Conservation (phyloP, 2,329 filamentous ascomycete species). For the Neurospora sp. region DNA sequence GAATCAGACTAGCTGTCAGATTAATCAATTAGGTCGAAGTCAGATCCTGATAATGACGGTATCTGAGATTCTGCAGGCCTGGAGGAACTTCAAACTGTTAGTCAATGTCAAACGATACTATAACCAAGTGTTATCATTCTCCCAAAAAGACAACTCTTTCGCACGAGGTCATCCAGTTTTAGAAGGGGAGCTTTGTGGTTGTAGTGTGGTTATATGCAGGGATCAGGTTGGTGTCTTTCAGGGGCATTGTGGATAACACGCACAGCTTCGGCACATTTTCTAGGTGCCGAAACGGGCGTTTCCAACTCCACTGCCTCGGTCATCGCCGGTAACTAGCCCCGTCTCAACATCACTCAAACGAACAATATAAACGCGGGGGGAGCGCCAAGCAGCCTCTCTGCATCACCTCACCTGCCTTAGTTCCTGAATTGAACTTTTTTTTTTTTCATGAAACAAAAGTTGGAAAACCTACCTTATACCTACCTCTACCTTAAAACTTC, state of each 20-base stretch:
- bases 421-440: not conserved
- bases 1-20: not conserved
- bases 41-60: not conserved
- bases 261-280: not conserved
- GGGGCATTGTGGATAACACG: not conserved
- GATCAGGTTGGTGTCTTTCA: not conserved
- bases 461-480: not conserved
- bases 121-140: not conserved
- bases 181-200: not conserved
- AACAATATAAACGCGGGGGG: not conserved
- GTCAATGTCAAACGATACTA: not conserved
- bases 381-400: not conserved
- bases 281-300: not conserved
- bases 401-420: not conserved
- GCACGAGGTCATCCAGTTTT: not conserved
- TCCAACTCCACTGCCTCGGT: not conserved
- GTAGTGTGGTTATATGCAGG: not conserved
- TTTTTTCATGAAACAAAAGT: not conserved
- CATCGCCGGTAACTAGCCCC: not conserved
- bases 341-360: not conserved
- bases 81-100: not conserved
- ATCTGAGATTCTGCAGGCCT: not conserved
- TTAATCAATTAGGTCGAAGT: not conserved
- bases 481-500: not conserved
- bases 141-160: not conserved